These are phyloP conservation scores for Camellia sinensis DNA, from an alignment of 148 eudicot species.

Conservation along the genomic window DNA sequence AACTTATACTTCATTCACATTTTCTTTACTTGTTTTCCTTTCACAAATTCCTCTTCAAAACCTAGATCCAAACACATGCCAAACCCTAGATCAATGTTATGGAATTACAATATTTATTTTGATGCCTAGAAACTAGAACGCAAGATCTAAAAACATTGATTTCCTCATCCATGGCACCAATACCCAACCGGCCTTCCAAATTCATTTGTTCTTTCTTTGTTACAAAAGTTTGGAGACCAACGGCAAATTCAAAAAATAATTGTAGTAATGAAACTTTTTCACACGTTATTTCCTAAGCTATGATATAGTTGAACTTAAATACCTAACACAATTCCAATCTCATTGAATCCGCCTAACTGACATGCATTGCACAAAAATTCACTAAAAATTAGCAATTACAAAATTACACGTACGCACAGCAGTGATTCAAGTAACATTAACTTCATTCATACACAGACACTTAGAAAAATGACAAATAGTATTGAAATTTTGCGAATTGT, in stretches of 20 bases:
- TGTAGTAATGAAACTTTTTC: neutral
- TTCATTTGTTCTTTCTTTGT: neutral
- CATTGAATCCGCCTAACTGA: neutral
- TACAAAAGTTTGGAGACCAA: neutral
- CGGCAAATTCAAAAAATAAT: neutral
- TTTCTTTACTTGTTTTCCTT: no score
- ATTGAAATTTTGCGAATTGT: neutral
- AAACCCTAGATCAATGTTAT: neutral
- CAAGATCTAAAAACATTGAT: neutral
- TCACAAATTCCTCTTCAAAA: no score
- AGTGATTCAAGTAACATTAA: neutral
- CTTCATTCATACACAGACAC: neutral
- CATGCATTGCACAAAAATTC: neutral
- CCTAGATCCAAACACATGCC: no score
- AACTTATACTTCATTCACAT: no score
- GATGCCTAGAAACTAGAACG: neutral
- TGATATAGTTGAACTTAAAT: neutral
- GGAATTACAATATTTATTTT: neutral
- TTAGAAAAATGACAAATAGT: neutral
- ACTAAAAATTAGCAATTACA: neutral
- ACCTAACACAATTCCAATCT: neutral
- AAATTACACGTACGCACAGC: neutral
- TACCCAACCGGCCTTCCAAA: neutral
- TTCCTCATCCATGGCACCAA: neutral
- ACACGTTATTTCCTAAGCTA: neutral